Base-by-base conservation (phyloP, 768 basidiomycete genomes). In the Lyophyllum semitale region DNA sequence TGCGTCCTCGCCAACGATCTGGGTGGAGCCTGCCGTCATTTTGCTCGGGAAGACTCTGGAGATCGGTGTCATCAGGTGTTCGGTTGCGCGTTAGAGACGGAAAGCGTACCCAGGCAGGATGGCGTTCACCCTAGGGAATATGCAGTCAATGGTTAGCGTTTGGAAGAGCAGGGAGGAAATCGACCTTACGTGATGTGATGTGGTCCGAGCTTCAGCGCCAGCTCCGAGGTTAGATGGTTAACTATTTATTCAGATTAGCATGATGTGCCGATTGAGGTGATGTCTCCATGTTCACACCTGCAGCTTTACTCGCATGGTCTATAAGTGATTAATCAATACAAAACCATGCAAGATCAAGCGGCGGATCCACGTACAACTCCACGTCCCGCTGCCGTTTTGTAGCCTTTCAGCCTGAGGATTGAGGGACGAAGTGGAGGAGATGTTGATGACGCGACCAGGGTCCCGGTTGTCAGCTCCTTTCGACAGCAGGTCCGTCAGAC, bases 221-320 rank as follows among this genome's bases (percentile, higher is more conserved):
- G 75, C 46, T 79, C 75, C 13, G 84, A 83, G 4, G 91, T 92
- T 43, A 94, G 82, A 59, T 93, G 91, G 71, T 92, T 93, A 17
- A 89, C 84, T 82, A 44, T 6, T 29, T 45, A n/a, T 41, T 47
- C 12, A 18, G 12, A 46, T 25, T 43, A 27, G 42, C 20, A 30
- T 33, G 5, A 38, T 20, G 44, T 17, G 18, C 17, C 54, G 17
- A 42, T 15, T 18, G 18, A 51, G 29, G 27, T 7, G 9, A 29
- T 17, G 2, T 9, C 26, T 17, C 18, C 3, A 29, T n/a, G 62
- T 71, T 47, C 52, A 81, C n/a, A n/a, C 82, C 84, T 26, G 90
- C 90, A n/a, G 91, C 91, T 71, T 93, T 93, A 69, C 89, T 91
- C 6, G 90, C 76, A 61, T 85, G 82, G 66, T 93, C 91, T 93